Percentiles rank a stretch among this genome's conserved stretches.
These are phyloP conservation scores for Herpetospermum pedunculosum DNA, from an alignment of 306 rosid species.

Conservation along the genomic window DNA sequence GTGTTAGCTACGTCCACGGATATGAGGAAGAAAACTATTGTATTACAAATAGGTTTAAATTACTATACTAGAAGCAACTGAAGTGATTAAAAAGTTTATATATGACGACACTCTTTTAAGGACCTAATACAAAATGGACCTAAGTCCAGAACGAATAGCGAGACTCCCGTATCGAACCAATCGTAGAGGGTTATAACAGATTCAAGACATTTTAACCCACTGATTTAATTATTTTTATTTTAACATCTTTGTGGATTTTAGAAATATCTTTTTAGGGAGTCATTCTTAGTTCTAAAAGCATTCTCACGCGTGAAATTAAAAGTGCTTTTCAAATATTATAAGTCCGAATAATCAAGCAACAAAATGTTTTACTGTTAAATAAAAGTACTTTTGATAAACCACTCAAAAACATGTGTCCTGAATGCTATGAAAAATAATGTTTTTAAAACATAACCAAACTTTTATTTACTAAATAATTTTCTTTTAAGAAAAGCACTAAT, in stretches of 20 bases:
- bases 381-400: not conserved
- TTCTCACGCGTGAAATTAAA: not conserved
- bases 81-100: too few relatives aligned
- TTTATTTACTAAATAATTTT: not conserved
- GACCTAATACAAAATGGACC: too few relatives aligned
- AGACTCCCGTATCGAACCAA: too few relatives aligned
- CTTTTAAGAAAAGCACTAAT: not conserved
- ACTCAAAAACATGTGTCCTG: not conserved
- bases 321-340: not conserved
- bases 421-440: not conserved
- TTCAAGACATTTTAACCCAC: too few relatives aligned
- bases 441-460: not conserved
- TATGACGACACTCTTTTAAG: too few relatives aligned
- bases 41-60: too few relatives aligned
- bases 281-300: not conserved
- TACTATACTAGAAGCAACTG: too few relatives aligned
- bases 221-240: not conserved
- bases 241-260: not conserved
- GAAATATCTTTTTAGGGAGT: not conserved
- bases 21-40: too few relatives aligned
- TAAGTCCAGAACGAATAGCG: too few relatives aligned
- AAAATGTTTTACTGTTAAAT: too few relatives aligned
- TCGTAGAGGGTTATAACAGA: too few relatives aligned
- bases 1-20: too few relatives aligned
- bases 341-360: not conserved